Evolutionary conservation across 441 rosid species (phyloP).

Genomic region (Adansonia grandidieri): DNA sequence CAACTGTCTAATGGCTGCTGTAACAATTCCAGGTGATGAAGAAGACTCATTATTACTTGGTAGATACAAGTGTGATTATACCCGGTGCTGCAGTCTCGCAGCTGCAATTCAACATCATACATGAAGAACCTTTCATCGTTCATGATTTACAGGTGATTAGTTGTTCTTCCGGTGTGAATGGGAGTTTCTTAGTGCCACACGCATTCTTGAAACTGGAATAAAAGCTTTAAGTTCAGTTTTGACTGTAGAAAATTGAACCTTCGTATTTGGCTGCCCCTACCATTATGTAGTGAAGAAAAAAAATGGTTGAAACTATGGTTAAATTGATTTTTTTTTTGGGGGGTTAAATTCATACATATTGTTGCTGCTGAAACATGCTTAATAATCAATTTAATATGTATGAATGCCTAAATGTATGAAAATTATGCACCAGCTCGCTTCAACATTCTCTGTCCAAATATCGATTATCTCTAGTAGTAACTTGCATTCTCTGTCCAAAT

Average conservation of each 20-base stretch:
- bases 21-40: constrained; percentile 77
- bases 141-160: constrained; percentile 65
- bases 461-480: constrained; percentile 2
- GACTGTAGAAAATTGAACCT: constrained; percentile 7
- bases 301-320: neutral
- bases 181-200: neutral
- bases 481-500: constrained; percentile 6
- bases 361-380: constrained; percentile 9
- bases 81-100: constrained; percentile 96
- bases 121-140: constrained; percentile 75
- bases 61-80: constrained; percentile 73
- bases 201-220: constrained; percentile 11
- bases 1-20: constrained; percentile 20
- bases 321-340: neutral
- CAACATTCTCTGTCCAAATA: neutral
- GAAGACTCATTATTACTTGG: constrained; percentile 93
- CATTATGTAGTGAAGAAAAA: neutral
- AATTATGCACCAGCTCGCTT: neutral
- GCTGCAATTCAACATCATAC: constrained; percentile 74
- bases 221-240: neutral
- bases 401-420: neutral
- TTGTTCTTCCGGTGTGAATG: neutral
- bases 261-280: constrained; percentile 5
- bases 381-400: neutral
- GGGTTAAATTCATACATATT: neutral